Evolutionary conservation across 169 alveolate genomes (phyloP), one percentile per base, ranked within the genome.

Genomic region (Cryptosporidium muris): DNA sequence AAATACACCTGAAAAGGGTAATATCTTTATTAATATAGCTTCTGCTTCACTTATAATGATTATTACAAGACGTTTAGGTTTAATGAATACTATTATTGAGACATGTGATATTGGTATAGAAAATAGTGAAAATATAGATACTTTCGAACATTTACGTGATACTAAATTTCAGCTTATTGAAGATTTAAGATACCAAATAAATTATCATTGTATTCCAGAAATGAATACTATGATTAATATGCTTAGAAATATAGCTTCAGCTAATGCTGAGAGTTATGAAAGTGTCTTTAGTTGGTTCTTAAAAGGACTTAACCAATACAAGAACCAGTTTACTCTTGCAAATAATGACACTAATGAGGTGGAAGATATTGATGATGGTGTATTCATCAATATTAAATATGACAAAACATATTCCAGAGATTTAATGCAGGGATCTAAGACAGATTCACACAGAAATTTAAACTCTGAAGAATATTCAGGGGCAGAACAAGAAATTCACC

Each of bases 201-300:
- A 37, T n/a, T 74, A 74, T 36, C 53, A 56, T 0, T 43, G 38
- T 12, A 58, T 56, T 58, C 85, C 85, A 48, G 85, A 74, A 4
- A 14, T 58, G 11, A 43, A 64, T 49, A 40, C 38, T 25, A 74
- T 74, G 9, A 36, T 60, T n/a, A 58, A n/a, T 54, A 14, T 54
- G 25, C 40, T 74, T n/a, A 74, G 85, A 42, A 7, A 40, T 14
- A 47, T 47, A 25, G 25, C 25, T 25, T 25, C 25, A 25, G 25
- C 25, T 25, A 25, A 25, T 25, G 25, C 25, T 25, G 25, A 25
- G 25, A 25, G 25, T 25, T 25, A 25, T 25, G 25, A 25, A 25
- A 25, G 25, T 12, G 1, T 12, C n/a, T 12, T 49, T 12, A 49
- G 56, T 49, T 12, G 14, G 56, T 12, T 9, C 56, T 9, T 49